Evolutionary conservation across 768 basidiomycete species (phyloP).

Genomic region (Obba rivulosa): DNA sequence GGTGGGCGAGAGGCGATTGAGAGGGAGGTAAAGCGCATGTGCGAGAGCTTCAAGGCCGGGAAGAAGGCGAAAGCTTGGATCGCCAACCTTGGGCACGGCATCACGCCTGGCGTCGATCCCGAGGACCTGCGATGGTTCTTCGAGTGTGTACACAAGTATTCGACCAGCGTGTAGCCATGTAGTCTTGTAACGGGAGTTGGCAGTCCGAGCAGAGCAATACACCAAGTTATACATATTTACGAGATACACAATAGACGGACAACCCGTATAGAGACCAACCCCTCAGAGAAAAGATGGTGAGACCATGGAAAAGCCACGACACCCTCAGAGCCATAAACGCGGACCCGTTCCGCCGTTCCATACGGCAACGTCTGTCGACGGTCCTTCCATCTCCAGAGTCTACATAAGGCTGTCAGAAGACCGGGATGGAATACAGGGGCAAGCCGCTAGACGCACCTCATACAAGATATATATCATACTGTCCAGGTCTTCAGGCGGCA

Average conservation of each 20-base stretch:
- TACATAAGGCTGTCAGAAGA: no score
- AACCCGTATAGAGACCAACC: constrained; percentile 5
- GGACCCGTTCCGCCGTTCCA: no score
- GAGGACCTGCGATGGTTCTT: constrained; percentile 91
- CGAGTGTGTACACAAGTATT: constrained; percentile 84
- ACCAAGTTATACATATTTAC: no score
- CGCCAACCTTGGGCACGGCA: constrained; percentile 94
- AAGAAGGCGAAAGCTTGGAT: constrained; percentile 76
- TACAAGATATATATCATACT: constrained; percentile 78
- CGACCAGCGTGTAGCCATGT: constrained; percentile 23
- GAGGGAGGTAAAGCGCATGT: constrained; percentile 76
- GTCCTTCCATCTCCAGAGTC: no score
- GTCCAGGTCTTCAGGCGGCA: constrained; percentile 85
- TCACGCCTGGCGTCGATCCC: constrained; percentile 92
- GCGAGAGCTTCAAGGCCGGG: constrained; percentile 61
- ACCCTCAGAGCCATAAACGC: constrained; percentile 1
- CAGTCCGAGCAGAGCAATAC: not conserved
- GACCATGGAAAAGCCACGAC: no score
- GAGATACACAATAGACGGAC: no score
- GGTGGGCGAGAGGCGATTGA: constrained; percentile 87
- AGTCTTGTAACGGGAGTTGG: not conserved
- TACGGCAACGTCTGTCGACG: no score
- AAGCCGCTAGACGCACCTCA: constrained; percentile 57
- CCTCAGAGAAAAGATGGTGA: constrained; percentile 9
- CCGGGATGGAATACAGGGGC: no score